Base-by-base conservation (phyloP, 805 yeast genomes). In the Teunomyces panamensis region DNA sequence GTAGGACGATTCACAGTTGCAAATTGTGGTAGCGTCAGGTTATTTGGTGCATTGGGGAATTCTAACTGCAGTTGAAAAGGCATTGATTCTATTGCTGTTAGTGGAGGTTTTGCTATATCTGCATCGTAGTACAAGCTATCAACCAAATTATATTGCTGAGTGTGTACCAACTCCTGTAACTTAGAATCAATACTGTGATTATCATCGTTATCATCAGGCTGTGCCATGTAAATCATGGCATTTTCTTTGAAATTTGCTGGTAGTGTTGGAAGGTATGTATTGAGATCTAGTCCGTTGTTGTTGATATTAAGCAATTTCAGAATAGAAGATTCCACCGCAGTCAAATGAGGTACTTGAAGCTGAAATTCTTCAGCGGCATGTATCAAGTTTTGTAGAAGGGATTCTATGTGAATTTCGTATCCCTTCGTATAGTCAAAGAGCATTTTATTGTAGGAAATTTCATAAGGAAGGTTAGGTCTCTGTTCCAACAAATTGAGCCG, bases 91-190 rank as follows among this genome's bases (percentile, higher is more conserved):
- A 30, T 28, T 7, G 43, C 33, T 28, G 33, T 39, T 9, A 28
- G 14, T 4, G 33, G 33, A 1, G 43, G 32, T 26, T 39, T 39
- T 8, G 26, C 41, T n/a, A 7, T 37, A 37, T 37, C 41, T 20
- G 41, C 41, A 24, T 37, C 17, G 30, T 37, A 37, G 26, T 20
- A 37, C 14, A 37, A n/a, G 29, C 27, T 26, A 13, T 37, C 27
- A 10, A 50, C 56, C 36, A 46, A 58, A 13, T 57, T 54, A 9
- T 52, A 46, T 9, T 46, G 37, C 39, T 57, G 59, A 13, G 54
- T 53, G 10, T 60, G 61, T 17, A 57, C 44, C 33, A 58, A 42
- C 6, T 50, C 56, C 26, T 47, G 43, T 10, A 56, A 43, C 17
- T 46, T 45, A 4, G 52, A 30, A 33, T 56, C 59, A 4, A 54